Conservation (phyloP, 208 protist species). For the Naegleria gruberi region DNA sequence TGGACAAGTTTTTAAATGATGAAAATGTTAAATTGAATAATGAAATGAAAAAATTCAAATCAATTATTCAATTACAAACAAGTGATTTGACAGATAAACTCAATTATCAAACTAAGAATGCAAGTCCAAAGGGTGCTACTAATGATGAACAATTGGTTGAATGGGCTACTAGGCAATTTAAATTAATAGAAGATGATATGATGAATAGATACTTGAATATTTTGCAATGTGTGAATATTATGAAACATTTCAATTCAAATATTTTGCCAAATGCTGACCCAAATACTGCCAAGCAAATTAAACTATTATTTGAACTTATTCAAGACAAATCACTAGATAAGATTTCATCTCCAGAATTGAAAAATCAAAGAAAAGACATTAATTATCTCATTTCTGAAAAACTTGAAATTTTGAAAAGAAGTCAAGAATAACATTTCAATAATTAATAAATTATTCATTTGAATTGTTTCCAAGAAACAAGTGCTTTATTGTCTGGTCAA, state of each 20-base stretch:
- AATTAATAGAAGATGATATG: background rate
- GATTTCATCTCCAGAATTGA: background rate
- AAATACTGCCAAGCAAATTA: background rate
- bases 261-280: background rate
- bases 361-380: background rate
- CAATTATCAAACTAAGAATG: background rate
- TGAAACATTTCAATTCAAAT: background rate
- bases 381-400: background rate
- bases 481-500: no score
- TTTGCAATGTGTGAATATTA: background rate
- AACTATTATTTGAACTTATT: background rate
- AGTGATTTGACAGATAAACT: background rate
- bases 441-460: no score
- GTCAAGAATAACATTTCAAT: no score
- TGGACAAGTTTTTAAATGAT: background rate
- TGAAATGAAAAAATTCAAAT: background rate
- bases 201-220: background rate
- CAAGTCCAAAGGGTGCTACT: background rate
- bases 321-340: background rate
- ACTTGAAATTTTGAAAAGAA: background rate
- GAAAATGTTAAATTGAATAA: background rate
- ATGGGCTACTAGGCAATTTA: background rate
- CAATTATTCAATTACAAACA: background rate
- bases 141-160: background rate
- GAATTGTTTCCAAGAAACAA: no score